Base-by-base conservation (phyloP, 2,329 filamentous ascomycete species). In the Zelopaecilomyces penicillatus region DNA sequence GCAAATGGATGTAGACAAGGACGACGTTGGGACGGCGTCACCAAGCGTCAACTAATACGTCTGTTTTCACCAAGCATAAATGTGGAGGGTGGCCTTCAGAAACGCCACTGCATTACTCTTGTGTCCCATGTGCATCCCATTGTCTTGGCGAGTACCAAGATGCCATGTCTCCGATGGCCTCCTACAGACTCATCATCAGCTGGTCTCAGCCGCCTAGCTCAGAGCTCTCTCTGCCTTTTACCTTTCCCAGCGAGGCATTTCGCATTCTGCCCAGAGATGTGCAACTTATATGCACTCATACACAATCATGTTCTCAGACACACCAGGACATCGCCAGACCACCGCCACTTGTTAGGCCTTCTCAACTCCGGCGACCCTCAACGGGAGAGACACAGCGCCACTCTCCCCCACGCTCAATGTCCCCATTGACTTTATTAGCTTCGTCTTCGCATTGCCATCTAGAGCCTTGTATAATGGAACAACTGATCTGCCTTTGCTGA, bases 131-230 rank as follows among this genome's bases (percentile, higher is more conserved):
- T 19, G 19, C 19, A 12, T 37, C 35, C 27, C 35, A 19, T 12
- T 11, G 35, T 26, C 12, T 9, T 11, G 35, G 35, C 10, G 11
- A 12, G 44, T 30, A 36, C 33, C 44, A 37, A 33, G 30, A 27
- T 30, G 32, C 44, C 19, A 43, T 43, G 28, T n/a, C 41, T 27
- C 34, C 30, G 36, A 44, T 37, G 31, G 37, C 42, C 44, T 34
- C 45, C 42, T 39, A 46, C 44, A 41, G 37, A 34, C 42, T 39
- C 29, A 38, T 45, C 42, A 19, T 19, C 19, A 19, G 19, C 19
- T 19, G 44, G 45, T 37, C 42, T 41, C 45, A 45, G 45, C 42
- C 42, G 38, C 38, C 32, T 28, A 11, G 38, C 8, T 10, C 32
- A 12, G 10, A 11, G n/a, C 26, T 40, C n/a, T 39, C 19, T 19